These are phyloP conservation scores for Parachlorella kessleri DNA, from an alignment of 139 green algal species.

Conservation along the genomic window DNA sequence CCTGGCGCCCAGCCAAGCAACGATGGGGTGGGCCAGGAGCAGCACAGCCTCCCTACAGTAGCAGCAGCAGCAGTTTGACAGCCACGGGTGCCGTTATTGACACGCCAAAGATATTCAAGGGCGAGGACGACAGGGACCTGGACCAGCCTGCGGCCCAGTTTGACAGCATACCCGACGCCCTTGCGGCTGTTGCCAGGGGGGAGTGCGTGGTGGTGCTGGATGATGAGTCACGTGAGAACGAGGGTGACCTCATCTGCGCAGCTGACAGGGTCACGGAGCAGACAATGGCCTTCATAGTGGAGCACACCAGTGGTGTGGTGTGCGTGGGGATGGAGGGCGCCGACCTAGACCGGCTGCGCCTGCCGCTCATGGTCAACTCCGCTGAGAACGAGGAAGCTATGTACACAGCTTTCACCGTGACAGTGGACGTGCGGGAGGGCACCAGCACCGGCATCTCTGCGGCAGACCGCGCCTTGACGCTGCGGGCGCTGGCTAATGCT, in stretches of 20 bases:
- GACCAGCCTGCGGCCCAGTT: conserved; percentile 34
- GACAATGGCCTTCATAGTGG: conserved; percentile 91
- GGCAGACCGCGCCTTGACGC: conserved; percentile 84
- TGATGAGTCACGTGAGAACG: conserved; percentile 97
- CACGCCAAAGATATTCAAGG: not conserved
- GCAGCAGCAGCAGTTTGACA: too few species aligned
- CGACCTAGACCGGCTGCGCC: conserved; percentile 85
- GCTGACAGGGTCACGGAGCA: conserved; percentile 85
- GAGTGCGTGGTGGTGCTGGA: conserved; percentile 97
- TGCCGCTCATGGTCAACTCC: conserved; percentile 93
- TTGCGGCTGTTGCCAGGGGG: conserved; percentile 66
- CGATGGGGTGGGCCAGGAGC: too few species aligned
- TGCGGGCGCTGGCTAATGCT: conserved; percentile 78
- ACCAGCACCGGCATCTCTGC: conserved; percentile 97
- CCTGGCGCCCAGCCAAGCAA: too few species aligned
- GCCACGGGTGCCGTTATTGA: too few species aligned
- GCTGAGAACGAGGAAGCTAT: conserved; percentile 85
- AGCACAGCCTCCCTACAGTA: too few species aligned
- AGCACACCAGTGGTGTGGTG: conserved; percentile 89
- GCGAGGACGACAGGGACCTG: conserved; percentile 10
- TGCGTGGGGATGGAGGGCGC: conserved; percentile 67
- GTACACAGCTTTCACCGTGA: conserved; percentile 96
- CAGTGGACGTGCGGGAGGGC: conserved; percentile 78
- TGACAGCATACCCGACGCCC: conserved; percentile 43
- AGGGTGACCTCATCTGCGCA: conserved; percentile 97